Evolutionary conservation across 73 alveolate genomes (phyloP).

Genomic region (Vitrella brassicaformis): DNA sequence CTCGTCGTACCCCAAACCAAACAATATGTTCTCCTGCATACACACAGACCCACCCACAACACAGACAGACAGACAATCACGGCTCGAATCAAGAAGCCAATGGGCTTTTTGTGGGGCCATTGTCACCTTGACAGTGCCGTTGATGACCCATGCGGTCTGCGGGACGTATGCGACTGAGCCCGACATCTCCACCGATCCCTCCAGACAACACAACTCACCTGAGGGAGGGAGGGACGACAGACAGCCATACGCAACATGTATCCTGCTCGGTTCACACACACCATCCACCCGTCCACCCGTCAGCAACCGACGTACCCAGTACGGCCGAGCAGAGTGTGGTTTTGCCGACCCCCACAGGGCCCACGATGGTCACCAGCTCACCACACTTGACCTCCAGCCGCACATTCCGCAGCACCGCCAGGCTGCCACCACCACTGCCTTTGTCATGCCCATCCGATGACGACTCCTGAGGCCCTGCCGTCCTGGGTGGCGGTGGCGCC

Average conservation of each 20-base stretch:
- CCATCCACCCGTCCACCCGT: background rate
- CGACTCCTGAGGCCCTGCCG: no score
- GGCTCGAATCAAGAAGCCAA: no score
- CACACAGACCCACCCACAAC: no score
- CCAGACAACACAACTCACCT: constrained; percentile 5
- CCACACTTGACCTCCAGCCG: background rate
- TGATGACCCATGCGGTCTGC: constrained; percentile 59
- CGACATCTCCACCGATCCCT: background rate
- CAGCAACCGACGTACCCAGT: background rate
- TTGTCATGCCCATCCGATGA: no score
- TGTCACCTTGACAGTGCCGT: constrained; percentile 49
- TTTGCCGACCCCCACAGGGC: background rate
- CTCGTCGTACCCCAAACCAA: constrained; percentile 36
- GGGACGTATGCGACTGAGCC: constrained; percentile 39
- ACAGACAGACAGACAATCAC: no score
- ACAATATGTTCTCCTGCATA: constrained; percentile 58
- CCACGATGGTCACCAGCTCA: background rate
- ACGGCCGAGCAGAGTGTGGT: background rate
- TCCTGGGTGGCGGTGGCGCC: no score
- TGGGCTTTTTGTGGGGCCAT: no score
- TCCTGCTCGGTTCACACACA: no score
- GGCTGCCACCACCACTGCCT: no score
- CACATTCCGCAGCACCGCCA: no score
- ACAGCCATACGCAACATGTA: no score
- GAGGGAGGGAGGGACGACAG: no score